Conservation (phyloP, 2,329 filamentous ascomycete species). For the Onygenales sp. region DNA sequence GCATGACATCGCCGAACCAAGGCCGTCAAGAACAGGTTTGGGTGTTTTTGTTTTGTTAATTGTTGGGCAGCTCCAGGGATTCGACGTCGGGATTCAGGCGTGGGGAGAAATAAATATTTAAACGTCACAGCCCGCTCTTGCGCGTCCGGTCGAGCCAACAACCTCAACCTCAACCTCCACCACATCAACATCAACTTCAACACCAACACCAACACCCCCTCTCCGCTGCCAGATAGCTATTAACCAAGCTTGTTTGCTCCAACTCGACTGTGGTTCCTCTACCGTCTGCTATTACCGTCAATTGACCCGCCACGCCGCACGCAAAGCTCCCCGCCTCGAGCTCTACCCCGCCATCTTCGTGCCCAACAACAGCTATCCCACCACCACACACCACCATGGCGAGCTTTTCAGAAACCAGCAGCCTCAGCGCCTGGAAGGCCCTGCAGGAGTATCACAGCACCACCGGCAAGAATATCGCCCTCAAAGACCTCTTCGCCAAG, state of each 20-base stretch:
- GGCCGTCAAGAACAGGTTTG: too few relatives aligned
- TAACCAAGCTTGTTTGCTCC: too few relatives aligned
- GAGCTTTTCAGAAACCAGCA: slow-evolving; percentile 56
- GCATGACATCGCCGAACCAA: too few relatives aligned
- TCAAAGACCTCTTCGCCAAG: slow-evolving; percentile 86
- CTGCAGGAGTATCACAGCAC: slow-evolving; percentile 84
- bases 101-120: too few relatives aligned
- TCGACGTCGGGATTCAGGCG: neutral
- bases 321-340: slow-evolving; percentile 31
- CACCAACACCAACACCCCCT: too few relatives aligned
- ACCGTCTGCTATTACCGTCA: neutral
- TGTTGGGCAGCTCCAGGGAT: neutral
- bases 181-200: neutral
- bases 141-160: too few relatives aligned
- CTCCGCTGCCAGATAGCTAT: too few relatives aligned
- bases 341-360: neutral
- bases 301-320: slow-evolving; percentile 29
- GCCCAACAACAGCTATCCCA: neutral
- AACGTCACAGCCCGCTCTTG: too few relatives aligned
- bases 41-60: too few relatives aligned
- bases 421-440: slow-evolving; percentile 77
- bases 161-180: neutral
- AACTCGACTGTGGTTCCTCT: too few relatives aligned
- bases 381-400: slow-evolving; percentile 14
- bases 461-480: slow-evolving; percentile 78